Base-by-base conservation (phyloP, 106 monocot genomes). In the Platanthera guangdongensis region DNA sequence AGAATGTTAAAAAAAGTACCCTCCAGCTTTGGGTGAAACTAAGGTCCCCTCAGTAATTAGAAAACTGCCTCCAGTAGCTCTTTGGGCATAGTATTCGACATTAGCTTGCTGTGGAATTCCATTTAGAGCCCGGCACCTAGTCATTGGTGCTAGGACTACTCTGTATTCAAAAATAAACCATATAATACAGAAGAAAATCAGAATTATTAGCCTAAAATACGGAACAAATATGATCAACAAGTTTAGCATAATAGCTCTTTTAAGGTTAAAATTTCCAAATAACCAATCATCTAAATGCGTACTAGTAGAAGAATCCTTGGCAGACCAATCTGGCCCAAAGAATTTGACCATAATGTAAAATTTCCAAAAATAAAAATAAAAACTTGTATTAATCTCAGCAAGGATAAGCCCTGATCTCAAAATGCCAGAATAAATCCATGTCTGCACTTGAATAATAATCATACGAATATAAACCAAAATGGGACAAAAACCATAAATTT, bases 81-180 rank as follows among this genome's bases (percentile, higher is more conserved):
- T 77, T 78, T 91, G 91, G 51, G 63, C 78, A 57, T 91, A 91
- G 77, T 91, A 88, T 46, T 86, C 82, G 6, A 80, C 83, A 22
- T 80, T 54, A 19, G 84, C 91, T 6, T 75, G 62, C 49, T 51
- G 77, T 21, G 91, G 91, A 48, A 91, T 55, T 22, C 88, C 91
- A 50, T 78, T 68, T 72, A 86, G 46, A 63, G 91, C 88, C 52
- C 91, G 80, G 80, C 91, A 91, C 73, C 91, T 71, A 75, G 91
- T 91, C 86, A 91, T 86, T 48, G 91, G 91, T 80, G 91, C 91
- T 81, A 91, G 64, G 67, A 88, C 91, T 60, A 91, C 80, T 54
- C 91, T 91, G 72, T 28, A 70, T 8, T 8, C 13, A 51, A 0
- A 78, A 59, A 22, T 7, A 78, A 45, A 72, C n/a, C 49, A 72